Percentiles rank a stretch among this genome's conserved stretches.
Evolutionary conservation across 1,139 yeast species (phyloP).

Genomic region (Kazachstania sp.): DNA sequence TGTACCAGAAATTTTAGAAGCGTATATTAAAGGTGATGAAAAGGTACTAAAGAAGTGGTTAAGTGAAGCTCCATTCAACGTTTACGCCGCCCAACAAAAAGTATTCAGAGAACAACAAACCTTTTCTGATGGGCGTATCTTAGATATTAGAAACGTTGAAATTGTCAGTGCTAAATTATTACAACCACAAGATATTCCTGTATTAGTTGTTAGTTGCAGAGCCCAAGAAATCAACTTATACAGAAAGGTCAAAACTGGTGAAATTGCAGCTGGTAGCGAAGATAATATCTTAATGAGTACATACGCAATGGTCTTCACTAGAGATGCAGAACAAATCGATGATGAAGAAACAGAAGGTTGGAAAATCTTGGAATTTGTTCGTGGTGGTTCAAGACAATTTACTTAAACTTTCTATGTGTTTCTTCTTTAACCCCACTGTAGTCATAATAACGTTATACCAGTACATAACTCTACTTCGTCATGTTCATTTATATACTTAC

Average conservation of each 20-base stretch:
- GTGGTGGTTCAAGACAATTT: slow-evolving; percentile 88
- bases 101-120: slow-evolving; percentile 88
- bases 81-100: slow-evolving; percentile 89
- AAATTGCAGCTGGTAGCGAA: slow-evolving; percentile 92
- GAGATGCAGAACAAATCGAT: slow-evolving; percentile 86
- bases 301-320: slow-evolving; percentile 91
- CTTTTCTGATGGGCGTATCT: slow-evolving; percentile 81
- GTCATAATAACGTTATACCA: too few species aligned
- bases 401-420: slow-evolving; percentile 36
- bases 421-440: too few species aligned
- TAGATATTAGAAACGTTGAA: slow-evolving; percentile 94
- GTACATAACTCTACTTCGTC: too few species aligned
- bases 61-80: slow-evolving; percentile 93
- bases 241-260: slow-evolving; percentile 85
- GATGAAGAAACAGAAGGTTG: slow-evolving; percentile 93
- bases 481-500: too few species aligned
- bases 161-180: slow-evolving; percentile 80
- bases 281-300: slow-evolving; percentile 88
- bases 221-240: slow-evolving; percentile 93
- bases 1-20: slow-evolving; percentile 91
- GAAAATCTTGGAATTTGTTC: slow-evolving; percentile 90
- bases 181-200: slow-evolving; percentile 91
- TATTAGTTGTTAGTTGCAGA: slow-evolving; percentile 86
- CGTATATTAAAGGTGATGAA: slow-evolving; percentile 88
- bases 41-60: slow-evolving; percentile 80